Evolutionary conservation across 441 rosid species (phyloP).

Genomic region (Biscutella laevigata): DNA sequence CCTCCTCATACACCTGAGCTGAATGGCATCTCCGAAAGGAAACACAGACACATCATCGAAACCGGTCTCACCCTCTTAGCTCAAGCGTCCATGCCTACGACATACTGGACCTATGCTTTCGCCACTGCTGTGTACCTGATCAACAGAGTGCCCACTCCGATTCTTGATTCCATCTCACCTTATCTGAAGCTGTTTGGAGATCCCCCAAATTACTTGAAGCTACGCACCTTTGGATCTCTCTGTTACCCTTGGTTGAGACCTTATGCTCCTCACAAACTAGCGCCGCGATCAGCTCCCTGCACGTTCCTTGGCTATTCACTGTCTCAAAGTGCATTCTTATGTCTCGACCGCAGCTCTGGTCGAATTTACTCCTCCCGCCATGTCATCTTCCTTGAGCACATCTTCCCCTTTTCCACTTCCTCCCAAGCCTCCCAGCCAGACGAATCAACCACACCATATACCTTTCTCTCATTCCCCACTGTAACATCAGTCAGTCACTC

Average conservation of each 20-base stretch:
- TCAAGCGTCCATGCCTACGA: not conserved
- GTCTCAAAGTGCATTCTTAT: not conserved
- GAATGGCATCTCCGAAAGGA: not conserved
- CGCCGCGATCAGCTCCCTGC: not conserved
- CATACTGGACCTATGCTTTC: not conserved
- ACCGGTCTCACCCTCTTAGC: not conserved
- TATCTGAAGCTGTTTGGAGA: not conserved
- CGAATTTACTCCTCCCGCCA: not conserved
- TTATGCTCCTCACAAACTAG: not conserved
- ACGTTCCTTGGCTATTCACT: not conserved
- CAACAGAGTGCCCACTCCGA: not conserved
- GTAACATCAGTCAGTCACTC: no score
- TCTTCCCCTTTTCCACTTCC: no score
- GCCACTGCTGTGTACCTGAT: not conserved
- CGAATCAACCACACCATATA: no score
- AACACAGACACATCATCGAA: not conserved
- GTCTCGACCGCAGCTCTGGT: not conserved
- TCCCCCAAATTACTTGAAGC: not conserved
- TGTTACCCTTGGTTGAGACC: no score
- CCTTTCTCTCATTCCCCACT: no score
- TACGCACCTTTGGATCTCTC: no score
- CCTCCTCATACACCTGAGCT: not conserved
- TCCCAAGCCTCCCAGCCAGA: no score
- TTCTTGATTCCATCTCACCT: not conserved
- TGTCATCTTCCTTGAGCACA: no score